Base-by-base conservation (phyloP, 306 rosid genomes). In the Trichosanthes truncata region DNA sequence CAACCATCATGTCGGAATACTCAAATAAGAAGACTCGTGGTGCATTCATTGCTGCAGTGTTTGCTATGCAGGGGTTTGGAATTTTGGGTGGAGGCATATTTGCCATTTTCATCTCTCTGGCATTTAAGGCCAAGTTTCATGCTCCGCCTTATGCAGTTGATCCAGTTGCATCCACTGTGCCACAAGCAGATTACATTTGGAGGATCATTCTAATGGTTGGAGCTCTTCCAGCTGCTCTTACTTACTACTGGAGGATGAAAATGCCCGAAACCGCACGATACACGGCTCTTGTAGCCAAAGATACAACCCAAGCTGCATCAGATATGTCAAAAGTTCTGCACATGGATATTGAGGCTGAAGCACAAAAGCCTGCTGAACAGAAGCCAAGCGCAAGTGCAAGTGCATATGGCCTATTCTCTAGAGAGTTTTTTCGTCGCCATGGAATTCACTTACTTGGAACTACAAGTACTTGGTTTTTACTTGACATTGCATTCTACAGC, bases 31-130 rank as follows among this genome's bases (percentile, higher is more conserved):
- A 89, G 82, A 92, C 93, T 43, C 90, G 92, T 0, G 97, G 97
- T 0, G 92, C 97, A 2, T 90, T 92, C 82, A 80, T 92, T 36
- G 91, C 97, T 57, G 92, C 93, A 0, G 96, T 92, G 26, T 92
- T 92, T 82, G 96, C 97, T 0, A 92, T 92, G 97, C 92, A 92
- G 40, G 97, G 93, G 0, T 92, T 92, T 80, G 97, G 96, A 45
- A 92, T 92, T 69, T 80, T 92, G 73, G 87, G 88, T 0, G 97
- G 93, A 20, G 97, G 96, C 5, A 45, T 87, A 10, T 88, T 90
- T 81, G 91, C 93, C 0, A 85, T 90, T 11, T 18, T 92, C 5
- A 12, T 86, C 12, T 45, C 97, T 6, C 6, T 62, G 2, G 60
- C 69, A 0, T 92, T 90, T 31, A 85, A 86, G 48, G 46, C 89